phyloP scores from a whole-genome alignment of 2,329 filamentous ascomycete genomes.

The Mycogone perniciosa region DNA sequence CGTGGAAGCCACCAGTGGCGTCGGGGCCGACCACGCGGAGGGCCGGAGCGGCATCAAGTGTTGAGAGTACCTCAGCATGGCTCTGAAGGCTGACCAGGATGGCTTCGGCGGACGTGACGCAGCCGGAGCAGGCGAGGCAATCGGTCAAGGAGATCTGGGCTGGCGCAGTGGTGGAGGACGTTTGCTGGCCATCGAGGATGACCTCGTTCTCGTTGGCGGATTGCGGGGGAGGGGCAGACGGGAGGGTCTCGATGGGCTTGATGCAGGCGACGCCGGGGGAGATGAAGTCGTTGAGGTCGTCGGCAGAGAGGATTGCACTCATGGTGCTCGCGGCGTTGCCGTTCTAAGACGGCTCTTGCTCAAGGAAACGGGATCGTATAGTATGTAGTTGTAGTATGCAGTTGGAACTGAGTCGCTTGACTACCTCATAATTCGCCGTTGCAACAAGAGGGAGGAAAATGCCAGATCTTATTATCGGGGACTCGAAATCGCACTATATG shows the following conservation, averaged over 20 bases:
- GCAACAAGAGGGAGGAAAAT: too few relatives aligned
- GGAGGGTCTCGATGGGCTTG: constrained; percentile 91
- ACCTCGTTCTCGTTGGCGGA: constrained; percentile 65
- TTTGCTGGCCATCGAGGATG: constrained; percentile 78
- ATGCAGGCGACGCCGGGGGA: constrained; percentile 96
- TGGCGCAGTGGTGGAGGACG: constrained; percentile 53
- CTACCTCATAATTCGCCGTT: too few relatives aligned
- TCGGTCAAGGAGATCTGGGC: constrained; percentile 95
- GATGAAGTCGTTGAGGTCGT: constrained; percentile 99
- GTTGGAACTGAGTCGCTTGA: background rate
- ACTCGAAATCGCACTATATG: too few relatives aligned
- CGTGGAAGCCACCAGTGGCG: constrained; percentile 27
- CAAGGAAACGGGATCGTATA: background rate
- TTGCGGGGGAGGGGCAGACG: constrained; percentile 41
- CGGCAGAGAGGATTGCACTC: constrained; percentile 94
- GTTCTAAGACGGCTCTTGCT: background rate
- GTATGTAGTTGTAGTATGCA: background rate
- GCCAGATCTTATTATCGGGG: too few relatives aligned
- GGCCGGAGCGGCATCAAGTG: constrained; percentile 62
- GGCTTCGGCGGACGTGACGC: constrained; percentile 94
- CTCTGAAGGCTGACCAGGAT: constrained; percentile 94
- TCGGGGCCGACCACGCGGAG: constrained; percentile 34
- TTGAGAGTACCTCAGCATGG: constrained; percentile 80
- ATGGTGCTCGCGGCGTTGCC: constrained; percentile 45
- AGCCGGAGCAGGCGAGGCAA: constrained; percentile 94